These are phyloP conservation scores for Trichosporon sp. DNA, from an alignment of 1,284 basidiomycete species.

Conservation along the genomic window DNA sequence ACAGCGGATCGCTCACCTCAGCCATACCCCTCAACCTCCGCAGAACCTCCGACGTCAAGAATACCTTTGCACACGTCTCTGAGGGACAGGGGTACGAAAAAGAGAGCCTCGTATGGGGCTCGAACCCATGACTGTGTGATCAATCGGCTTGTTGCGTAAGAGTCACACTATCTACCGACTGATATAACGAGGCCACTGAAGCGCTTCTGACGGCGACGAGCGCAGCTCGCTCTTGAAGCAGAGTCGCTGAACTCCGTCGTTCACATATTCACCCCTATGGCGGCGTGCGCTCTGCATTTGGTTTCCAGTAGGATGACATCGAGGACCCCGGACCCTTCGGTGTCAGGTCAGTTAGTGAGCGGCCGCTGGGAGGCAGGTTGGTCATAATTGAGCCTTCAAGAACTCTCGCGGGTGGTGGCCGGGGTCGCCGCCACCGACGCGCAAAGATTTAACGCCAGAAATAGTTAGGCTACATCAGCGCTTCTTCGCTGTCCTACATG, in stretches of 20 bases:
- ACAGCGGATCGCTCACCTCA: background rate
- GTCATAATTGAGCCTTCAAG: no score
- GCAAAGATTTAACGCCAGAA: no score
- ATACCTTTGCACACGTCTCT: background rate
- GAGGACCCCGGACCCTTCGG: no score
- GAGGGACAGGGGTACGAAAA: background rate
- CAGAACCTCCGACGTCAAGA: background rate
- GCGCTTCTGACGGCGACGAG: background rate
- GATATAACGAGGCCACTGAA: constrained; percentile 3
- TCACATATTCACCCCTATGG: no score
- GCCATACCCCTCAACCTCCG: background rate
- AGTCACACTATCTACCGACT: constrained; percentile 7
- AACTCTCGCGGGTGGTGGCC: no score
- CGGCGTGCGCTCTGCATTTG: no score
- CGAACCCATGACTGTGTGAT: constrained; percentile 7
- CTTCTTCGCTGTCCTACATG: no score
- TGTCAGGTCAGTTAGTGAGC: no score
- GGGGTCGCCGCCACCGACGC: no score
- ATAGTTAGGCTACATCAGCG: no score
- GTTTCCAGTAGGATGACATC: no score
- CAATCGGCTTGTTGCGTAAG: constrained; percentile 1
- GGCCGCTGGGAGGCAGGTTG: no score
- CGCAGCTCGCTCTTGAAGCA: background rate
- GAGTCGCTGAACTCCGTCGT: background rate
- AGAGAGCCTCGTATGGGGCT: constrained; percentile 6